Base-by-base conservation (phyloP, 768 basidiomycete genomes). In the Russula griseocarnosa region DNA sequence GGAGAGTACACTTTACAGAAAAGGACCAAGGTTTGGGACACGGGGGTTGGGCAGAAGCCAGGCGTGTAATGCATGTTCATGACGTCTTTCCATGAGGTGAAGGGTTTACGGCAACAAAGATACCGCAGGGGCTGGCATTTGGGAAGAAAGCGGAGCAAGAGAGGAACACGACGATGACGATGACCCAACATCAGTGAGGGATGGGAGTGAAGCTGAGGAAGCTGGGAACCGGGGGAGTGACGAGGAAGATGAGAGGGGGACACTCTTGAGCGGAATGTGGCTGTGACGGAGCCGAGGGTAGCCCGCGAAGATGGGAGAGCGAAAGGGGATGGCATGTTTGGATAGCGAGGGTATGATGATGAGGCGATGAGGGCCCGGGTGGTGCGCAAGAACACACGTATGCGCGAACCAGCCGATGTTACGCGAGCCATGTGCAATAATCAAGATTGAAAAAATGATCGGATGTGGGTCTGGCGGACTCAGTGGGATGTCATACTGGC, bases 21-120 rank as follows among this genome's bases (percentile, higher is more conserved):
- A 22, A 22, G 13, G 26, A 22, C 10, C 1, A n/a, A 11, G 2
- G 50, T n/a, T 34, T 24, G 28, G 55, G n/a, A 60, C 34, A n/a
- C 42, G 56, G 59, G 24, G 74, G 34, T 46, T 44, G 58, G 60
- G 20, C 40, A 36, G 55, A 65, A 11, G 36, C 9, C n/a, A 22
- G 51, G 54, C 13, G 13, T 30, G 51, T 52, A 13, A n/a, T 36
- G 52, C 16, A 80, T 86, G 70, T 71, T 88, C 87, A 71, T 92
- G 90, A 76, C 84, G 83, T 66, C 90, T 87, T 67, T 89, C 86
- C 50, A 86, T 81, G 63, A 92, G 72, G 83, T 81, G 73, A 92
- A 92, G 56, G 73, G 73, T 66, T 80, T 77, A 61, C 79, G 79
- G 75, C 90, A 92, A 82, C 81, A 66, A 89, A 86, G 71, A 83